Percentiles rank a stretch among this genome's conserved stretches.
These are phyloP conservation scores for Stereocaulon alpinum DNA, from an alignment of 495 filamentous ascomycete genomes.

Conservation along the genomic window DNA sequence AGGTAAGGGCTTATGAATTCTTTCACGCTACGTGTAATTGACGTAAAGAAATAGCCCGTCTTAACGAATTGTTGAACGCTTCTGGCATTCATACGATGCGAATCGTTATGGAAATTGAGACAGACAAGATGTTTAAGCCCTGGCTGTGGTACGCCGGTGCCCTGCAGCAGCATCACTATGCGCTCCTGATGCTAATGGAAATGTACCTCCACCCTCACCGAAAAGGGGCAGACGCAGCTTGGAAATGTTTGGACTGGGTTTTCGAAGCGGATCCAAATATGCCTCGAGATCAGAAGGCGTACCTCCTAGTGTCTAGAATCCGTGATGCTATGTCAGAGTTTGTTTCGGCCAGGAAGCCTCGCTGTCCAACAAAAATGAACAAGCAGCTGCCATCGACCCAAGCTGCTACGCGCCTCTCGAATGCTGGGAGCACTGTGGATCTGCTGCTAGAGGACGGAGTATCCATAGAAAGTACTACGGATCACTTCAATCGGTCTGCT, in stretches of 20 bases:
- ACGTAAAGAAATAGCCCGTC: constrained; percentile 20
- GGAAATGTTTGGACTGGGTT: constrained; percentile 60
- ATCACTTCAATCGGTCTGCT: too few species aligned
- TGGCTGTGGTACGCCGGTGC: constrained; percentile 40
- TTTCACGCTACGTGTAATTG: background rate
- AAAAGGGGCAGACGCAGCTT: constrained; percentile 49
- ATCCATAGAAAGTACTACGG: too few species aligned
- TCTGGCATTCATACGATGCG: constrained; percentile 28
- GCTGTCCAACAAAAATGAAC: background rate
- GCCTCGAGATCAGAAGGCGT: constrained; percentile 30
- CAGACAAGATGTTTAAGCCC: constrained; percentile 20
- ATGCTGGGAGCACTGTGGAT: too few species aligned
- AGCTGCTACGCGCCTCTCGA: too few species aligned
- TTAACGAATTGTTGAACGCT: constrained; percentile 26
- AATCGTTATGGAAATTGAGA: constrained; percentile 27
- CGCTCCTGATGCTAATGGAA: constrained; percentile 37
- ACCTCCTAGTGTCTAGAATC: constrained; percentile 32
- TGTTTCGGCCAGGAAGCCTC: background rate
- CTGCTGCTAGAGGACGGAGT: too few species aligned
- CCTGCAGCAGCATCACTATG: constrained; percentile 38
- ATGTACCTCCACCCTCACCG: constrained; percentile 47
- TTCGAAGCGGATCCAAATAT: constrained; percentile 48
- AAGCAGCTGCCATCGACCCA: background rate
- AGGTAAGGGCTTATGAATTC: background rate
- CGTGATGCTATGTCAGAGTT: constrained; percentile 4